Evolutionary conservation across 2,329 filamentous ascomycete genomes (phyloP).

Genomic region (Aphanoascus verrucosus): DNA sequence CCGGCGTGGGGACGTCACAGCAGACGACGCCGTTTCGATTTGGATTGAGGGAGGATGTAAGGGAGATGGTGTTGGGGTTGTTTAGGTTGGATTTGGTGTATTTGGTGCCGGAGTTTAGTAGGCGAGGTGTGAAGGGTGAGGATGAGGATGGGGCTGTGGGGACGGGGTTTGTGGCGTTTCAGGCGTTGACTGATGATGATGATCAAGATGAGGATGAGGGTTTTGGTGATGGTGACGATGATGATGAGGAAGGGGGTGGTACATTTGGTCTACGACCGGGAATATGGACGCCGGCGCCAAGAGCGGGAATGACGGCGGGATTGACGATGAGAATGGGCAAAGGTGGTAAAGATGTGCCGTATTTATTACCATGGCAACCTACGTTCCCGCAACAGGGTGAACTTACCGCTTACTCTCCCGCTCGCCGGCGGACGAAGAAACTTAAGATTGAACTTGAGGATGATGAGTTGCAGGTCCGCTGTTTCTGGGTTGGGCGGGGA

Average conservation of each 20-base stretch:
- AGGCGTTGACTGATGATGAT: not conserved
- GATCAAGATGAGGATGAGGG: not conserved
- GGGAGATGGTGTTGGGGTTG: conserved; percentile 27
- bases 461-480: conserved; percentile 20
- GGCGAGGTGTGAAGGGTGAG: too few relatives aligned
- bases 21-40: conserved; percentile 22
- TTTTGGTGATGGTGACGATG: too few relatives aligned
- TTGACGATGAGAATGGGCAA: too few relatives aligned
- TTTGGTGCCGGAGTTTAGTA: conserved; percentile 24
- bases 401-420: conserved; percentile 19
- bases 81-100: conserved; percentile 32
- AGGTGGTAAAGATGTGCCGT: not conserved
- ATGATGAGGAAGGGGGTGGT: too few relatives aligned
- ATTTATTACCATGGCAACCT: conserved; percentile 14
- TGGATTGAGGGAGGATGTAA: conserved; percentile 26
- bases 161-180: not conserved
- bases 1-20: too few relatives aligned
- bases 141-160: too few relatives aligned
- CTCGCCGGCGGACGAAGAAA: conserved; percentile 22
- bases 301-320: too few relatives aligned
- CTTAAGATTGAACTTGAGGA: conserved; percentile 25
- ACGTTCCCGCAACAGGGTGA: conserved; percentile 30
- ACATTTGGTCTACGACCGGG: too few relatives aligned
- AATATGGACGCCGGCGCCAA: too few relatives aligned
- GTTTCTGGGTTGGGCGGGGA: conserved; percentile 5